Conservation (phyloP, 2,329 filamentous ascomycete genomes). For the Exophiala spinifera region DNA sequence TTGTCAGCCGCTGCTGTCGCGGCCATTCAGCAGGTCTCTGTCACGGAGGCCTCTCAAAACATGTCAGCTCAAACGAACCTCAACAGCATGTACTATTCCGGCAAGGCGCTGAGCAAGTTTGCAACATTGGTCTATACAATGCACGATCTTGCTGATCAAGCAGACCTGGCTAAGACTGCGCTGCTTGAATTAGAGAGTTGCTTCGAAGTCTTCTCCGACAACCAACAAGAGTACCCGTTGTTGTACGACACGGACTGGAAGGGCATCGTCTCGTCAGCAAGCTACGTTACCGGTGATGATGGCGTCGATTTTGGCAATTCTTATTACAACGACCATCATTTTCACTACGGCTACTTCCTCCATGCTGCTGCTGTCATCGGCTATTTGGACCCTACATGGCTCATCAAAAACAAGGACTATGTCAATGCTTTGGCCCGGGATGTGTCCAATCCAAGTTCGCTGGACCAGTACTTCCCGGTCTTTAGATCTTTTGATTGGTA, state of each 20-base stretch:
- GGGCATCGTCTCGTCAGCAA: constrained; percentile 72
- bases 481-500: constrained; percentile 90
- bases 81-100: constrained; percentile 89
- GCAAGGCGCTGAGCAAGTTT: constrained; percentile 80
- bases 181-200: constrained; percentile 62
- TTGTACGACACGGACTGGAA: constrained; percentile 65
- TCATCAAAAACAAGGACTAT: constrained; percentile 69
- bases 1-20: constrained; percentile 53
- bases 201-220: constrained; percentile 64
- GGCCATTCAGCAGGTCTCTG: constrained; percentile 60
- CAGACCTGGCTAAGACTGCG: constrained; percentile 55
- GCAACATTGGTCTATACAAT: constrained; percentile 65
- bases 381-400: constrained; percentile 72
- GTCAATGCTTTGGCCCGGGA: constrained; percentile 84
- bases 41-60: constrained; percentile 72
- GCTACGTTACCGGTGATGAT: constrained; percentile 65
- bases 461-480: constrained; percentile 75
- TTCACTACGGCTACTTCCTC: constrained; percentile 79
- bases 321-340: constrained; percentile 66
- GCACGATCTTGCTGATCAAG: constrained; percentile 61
- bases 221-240: constrained; percentile 62
- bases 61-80: constrained; percentile 70
- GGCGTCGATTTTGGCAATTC: constrained; percentile 85
- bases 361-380: constrained; percentile 81
- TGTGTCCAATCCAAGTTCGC: constrained; percentile 68